Evolutionary conservation across 2,329 filamentous ascomycete species (phyloP).

Genomic region (Diplocarpon rosae): DNA sequence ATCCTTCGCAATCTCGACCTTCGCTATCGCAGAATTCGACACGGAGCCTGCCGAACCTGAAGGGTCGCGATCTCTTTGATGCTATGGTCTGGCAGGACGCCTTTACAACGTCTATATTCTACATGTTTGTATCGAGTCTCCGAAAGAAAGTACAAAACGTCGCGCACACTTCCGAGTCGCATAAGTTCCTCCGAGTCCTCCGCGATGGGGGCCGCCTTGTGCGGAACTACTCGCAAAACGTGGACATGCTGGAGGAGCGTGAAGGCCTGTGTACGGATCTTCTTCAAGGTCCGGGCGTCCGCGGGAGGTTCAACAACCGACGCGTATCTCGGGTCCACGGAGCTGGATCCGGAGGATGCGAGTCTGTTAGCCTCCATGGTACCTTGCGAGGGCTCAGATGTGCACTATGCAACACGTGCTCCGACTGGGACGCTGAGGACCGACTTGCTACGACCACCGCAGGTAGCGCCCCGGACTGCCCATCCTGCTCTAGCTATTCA

Average conservation of each 20-base stretch:
- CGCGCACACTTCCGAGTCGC: conserved; percentile 47
- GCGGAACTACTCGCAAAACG: conserved; percentile 66
- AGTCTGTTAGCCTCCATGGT: conserved; percentile 58
- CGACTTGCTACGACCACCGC: conserved; percentile 36
- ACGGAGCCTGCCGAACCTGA: conserved; percentile 45
- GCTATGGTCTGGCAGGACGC: conserved; percentile 59
- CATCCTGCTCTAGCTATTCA: conserved; percentile 51
- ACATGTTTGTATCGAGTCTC: conserved; percentile 58
- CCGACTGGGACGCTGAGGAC: conserved; percentile 47
- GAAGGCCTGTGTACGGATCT: conserved; percentile 56
- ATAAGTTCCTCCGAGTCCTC: conserved; percentile 57
- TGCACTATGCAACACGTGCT: conserved; percentile 46
- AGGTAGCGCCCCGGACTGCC: conserved; percentile 56
- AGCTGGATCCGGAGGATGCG: conserved; percentile 11
- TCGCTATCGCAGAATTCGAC: conserved; percentile 1
- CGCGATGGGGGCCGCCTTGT: conserved; percentile 58
- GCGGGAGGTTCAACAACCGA: conserved; percentile 42
- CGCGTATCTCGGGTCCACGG: conserved; percentile 21
- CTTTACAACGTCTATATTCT: conserved; percentile 57
- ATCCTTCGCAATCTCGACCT: not conserved
- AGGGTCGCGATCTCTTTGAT: conserved; percentile 62
- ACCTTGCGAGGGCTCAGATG: conserved; percentile 56
- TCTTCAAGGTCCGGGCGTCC: conserved; percentile 48
- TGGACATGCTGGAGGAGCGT: conserved; percentile 61
- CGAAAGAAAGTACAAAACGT: conserved; percentile 54